Evolutionary conservation across 768 basidiomycete species (phyloP), one percentile per base, ranked within the genome.

Genomic region (Amanita pseudoporphyria): DNA sequence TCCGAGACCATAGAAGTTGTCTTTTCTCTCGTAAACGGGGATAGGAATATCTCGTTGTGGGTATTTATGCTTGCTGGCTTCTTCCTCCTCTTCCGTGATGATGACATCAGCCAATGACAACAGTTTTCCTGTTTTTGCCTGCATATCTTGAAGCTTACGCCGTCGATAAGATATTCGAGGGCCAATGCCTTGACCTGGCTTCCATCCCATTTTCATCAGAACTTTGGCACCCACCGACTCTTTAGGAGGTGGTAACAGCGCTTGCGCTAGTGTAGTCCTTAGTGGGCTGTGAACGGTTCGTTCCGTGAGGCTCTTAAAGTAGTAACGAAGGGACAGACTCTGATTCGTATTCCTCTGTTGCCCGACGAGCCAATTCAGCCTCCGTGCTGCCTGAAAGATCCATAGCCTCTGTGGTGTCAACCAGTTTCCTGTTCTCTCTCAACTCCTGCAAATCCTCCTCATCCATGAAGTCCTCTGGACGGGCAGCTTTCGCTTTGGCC

Each of bases 391-490:
- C 79, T 0, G 78, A 62, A 38, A 82, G 66, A 55, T 85, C 80
- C 75, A 84, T 84, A 56, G 87, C 77, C 31, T 94, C 87, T 10
- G 83, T 82, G 32, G 83, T 86, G 59, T 88, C 84, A 3, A 92
- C 78, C 7, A 96, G 63, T 16, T 76, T 79, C 56, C 82, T 73
- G 55, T 77, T 79, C 35, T 92, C 89, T 30, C 75, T 78, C 52
- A 87, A 64, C 53, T 90, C 90, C 39, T 87, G 81, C 13, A 97
- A 70, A 63, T 98, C 96, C 66, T 99, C 96, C 37, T 97, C 96
- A 67, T 99, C 96, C 96, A 99, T 98, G 62, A 90, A 98, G 62
- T 96, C 92, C 65, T 95, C 90, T 0, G 91, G 84, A 28, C 75
- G 74, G n/a, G 73, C 66, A 2, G 65, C 67, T 57, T 77, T 73